phyloP scores from a whole-genome alignment of 257 asterid species.

The Solanum sejunctum region DNA sequence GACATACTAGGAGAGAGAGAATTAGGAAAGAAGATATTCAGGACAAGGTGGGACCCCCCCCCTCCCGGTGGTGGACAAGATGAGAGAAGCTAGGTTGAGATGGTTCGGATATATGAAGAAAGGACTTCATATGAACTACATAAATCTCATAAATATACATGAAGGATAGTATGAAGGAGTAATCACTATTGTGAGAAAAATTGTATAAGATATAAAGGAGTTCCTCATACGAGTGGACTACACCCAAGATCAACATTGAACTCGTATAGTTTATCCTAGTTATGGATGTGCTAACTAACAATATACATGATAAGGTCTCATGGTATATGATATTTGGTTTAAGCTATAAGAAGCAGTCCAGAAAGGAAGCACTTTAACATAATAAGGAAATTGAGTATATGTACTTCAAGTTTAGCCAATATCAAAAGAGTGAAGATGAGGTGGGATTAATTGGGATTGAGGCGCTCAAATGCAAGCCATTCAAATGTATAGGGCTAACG shows the following conservation, averaged over 20 bases:
- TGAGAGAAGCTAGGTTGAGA: not conserved
- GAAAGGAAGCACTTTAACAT: not conserved
- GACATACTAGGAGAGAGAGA: not conserved
- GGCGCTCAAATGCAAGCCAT: not conserved
- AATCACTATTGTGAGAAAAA: not conserved
- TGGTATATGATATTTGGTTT: not conserved
- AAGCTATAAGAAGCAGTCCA: not conserved
- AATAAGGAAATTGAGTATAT: not conserved
- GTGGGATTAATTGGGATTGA: not conserved
- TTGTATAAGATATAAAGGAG: not conserved
- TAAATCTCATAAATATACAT: not conserved
- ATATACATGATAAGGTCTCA: not conserved
- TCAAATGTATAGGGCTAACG: not conserved
- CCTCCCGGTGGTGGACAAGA: not conserved
- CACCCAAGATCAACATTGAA: not conserved
- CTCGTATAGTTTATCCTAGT: not conserved
- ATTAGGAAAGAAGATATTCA: not conserved
- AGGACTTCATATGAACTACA: not conserved
- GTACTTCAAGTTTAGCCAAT: not conserved
- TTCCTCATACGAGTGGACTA: not conserved
- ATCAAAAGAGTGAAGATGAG: not conserved
- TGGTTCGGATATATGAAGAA: not conserved
- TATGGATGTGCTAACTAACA: not conserved
- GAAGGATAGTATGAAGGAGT: not conserved
- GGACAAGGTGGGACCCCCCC: not conserved